Conservation (phyloP, 1,139 yeast genomes). For the Candida mesenterica region DNA sequence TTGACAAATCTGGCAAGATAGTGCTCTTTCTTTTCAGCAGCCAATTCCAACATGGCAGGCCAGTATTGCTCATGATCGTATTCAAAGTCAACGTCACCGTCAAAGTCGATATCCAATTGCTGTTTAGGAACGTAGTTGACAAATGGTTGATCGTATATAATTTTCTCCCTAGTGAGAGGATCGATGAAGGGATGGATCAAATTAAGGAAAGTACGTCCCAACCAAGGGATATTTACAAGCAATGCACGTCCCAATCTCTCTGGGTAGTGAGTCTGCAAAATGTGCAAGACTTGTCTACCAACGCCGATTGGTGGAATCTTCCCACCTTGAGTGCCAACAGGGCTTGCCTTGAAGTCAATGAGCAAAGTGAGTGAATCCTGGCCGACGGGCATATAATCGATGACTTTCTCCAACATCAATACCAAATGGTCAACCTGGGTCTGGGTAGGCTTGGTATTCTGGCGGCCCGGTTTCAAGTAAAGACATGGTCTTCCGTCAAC, state of each 20-base stretch:
- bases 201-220: slow-evolving; percentile 87
- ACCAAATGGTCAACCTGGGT: slow-evolving; percentile 50
- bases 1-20: slow-evolving; percentile 62
- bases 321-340: slow-evolving; percentile 49
- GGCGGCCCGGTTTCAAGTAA: slow-evolving; percentile 49
- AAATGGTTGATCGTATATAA: slow-evolving; percentile 88
- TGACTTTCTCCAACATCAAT: slow-evolving; percentile 48
- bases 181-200: slow-evolving; percentile 92
- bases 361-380: slow-evolving; percentile 48
- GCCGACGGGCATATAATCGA: slow-evolving; percentile 50
- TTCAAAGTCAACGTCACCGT: slow-evolving; percentile 79
- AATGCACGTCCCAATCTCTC: slow-evolving; percentile 91
- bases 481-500: slow-evolving; percentile 49
- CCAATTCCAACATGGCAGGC: slow-evolving; percentile 63
- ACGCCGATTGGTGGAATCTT: slow-evolving; percentile 83
- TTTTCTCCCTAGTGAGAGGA: slow-evolving; percentile 88
- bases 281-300: slow-evolving; percentile 79
- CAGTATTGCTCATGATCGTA: slow-evolving; percentile 80
- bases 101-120: slow-evolving; percentile 81
- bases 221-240: slow-evolving; percentile 88
- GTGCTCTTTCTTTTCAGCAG: slow-evolving; percentile 51
- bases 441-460: slow-evolving; percentile 44
- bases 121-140: slow-evolving; percentile 74
- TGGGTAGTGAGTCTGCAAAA: slow-evolving; percentile 92
- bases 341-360: slow-evolving; percentile 46